Evolutionary conservation across 306 rosid species (phyloP), one percentile per base, ranked within the genome.

Genomic region (Phaseolus lunatus): DNA sequence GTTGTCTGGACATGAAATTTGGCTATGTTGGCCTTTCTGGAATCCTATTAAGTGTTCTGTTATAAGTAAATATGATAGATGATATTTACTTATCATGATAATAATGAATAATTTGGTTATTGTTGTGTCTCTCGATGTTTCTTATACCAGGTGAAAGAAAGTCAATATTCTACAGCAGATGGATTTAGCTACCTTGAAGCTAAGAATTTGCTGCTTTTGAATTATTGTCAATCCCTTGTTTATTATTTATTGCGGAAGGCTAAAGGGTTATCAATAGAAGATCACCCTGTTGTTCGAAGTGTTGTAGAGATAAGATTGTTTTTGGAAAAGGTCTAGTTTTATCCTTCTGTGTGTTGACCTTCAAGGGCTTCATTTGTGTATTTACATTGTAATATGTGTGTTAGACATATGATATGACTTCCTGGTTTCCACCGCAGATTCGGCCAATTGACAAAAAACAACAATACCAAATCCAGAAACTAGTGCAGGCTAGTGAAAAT

Each of bases 181-280:
- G 99, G 98, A 64, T 87, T 95, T 53, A 88, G 92, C 78, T 95
- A 90, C 82, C 96, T 95, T 44, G 99, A 95, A 82, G 91, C 96
- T 57, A 95, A 95, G 78, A 85, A 95, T 81, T 76, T 89, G 29
- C 79, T 95, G 75, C 99, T 95, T 67, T 82, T 95, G 59, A 80
- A 86, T 56, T 90, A 95, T 85, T 95, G 96, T 65, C 92, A 87
- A 83, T 90, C 97, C 75, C 90, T 95, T 72, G 97, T 95, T 52
- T 89, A 89, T 81, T 90, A 95, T 80, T 77, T 95, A 78, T 92
- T 90, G 80, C 80, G 84, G 65, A 92, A 95, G 87, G 94, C 93
- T 67, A 82, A 85, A 61, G 99, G 97, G 2, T 82, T 82, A 80
- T 84, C 94, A 8, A 77, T 95, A 24, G 90, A 88, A 79, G 99